Conservation (phyloP, 2,329 filamentous ascomycete genomes). For the Monosporascus sp. region DNA sequence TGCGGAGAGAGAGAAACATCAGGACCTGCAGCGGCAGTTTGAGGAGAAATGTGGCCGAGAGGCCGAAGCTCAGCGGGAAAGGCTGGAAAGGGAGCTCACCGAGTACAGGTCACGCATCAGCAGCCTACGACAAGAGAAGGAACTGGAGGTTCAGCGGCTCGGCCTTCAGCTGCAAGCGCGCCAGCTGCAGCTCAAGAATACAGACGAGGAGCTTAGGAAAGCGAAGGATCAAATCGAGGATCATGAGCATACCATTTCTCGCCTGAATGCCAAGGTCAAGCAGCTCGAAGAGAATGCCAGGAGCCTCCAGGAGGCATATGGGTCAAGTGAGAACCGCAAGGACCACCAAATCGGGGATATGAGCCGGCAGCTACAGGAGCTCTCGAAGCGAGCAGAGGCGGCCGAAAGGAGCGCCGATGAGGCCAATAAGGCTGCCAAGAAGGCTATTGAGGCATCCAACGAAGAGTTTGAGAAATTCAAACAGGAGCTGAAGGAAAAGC, state of each 20-base stretch:
- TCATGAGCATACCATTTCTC: constrained; percentile 1
- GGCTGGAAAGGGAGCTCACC: constrained; percentile 54
- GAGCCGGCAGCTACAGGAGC: constrained; percentile 3
- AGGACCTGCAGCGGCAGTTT: constrained; percentile 46
- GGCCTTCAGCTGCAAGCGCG: constrained; percentile 47
- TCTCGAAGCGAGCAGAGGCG: constrained; percentile 6
- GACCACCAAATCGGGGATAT: constrained; percentile 3
- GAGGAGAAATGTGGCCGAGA: constrained; percentile 29
- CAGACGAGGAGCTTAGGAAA: constrained; percentile 37
- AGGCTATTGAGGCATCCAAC: constrained; percentile 58
- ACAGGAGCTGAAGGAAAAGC: constrained; percentile 66
- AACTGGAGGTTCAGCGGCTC: constrained; percentile 32
- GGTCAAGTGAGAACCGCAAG: constrained; percentile 2
- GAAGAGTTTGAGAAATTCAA: constrained; percentile 58
- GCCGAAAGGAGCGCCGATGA: constrained; percentile 39
- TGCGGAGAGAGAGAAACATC: constrained; percentile 46
- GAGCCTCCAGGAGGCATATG: constrained; percentile 3
- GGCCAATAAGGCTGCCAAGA: constrained; percentile 75
- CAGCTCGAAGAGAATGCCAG: constrained; percentile 9
- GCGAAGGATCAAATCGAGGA: constrained; percentile 14
- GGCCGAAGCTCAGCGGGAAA: constrained; percentile 21
- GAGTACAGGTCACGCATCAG: constrained; percentile 52
- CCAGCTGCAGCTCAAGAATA: constrained; percentile 45
- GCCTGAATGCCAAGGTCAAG: constrained; percentile 8
- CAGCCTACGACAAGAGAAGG: constrained; percentile 42